These are phyloP conservation scores for Colletotrichum acutatum DNA, from an alignment of 2,329 filamentous ascomycete genomes.

Conservation along the genomic window DNA sequence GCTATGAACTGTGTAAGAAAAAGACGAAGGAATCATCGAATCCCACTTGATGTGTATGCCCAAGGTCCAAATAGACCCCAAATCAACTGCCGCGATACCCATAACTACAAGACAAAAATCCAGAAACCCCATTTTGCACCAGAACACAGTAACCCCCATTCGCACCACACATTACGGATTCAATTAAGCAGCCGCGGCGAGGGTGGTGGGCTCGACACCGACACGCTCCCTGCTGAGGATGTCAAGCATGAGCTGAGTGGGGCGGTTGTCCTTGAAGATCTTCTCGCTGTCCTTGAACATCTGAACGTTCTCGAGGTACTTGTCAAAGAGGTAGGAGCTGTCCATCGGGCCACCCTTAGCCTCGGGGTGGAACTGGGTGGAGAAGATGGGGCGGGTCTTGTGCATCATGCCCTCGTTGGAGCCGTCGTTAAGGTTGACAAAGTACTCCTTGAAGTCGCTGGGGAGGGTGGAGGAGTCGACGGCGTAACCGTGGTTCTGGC, in stretches of 20 bases:
- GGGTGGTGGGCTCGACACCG: conserved; percentile 78
- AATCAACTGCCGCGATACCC: conserved; percentile 8
- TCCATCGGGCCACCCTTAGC: conserved; percentile 97
- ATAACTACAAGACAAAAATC: background rate
- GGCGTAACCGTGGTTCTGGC: conserved; percentile 98
- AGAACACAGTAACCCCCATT: background rate
- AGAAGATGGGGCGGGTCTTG: conserved; percentile 95
- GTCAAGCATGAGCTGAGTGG: conserved; percentile 88
- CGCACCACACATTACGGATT: background rate
- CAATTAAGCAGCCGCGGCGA: conserved; percentile 60
- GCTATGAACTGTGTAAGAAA: conserved; percentile 15
- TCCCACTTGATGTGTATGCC: background rate
- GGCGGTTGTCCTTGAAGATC: conserved; percentile 86
- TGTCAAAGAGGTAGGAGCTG: conserved; percentile 95
- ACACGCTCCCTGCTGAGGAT: conserved; percentile 94
- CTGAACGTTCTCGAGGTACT: conserved; percentile 90
- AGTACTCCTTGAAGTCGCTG: conserved; percentile 95
- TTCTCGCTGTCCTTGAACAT: conserved; percentile 88
- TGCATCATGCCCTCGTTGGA: conserved; percentile 98
- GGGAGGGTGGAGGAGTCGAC: conserved; percentile 87
- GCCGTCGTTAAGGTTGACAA: conserved; percentile 97
- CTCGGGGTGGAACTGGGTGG: conserved; percentile 98
- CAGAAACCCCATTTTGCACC: background rate
- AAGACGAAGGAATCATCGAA: conserved; percentile 15
- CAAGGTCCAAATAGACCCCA: background rate